Conservation (phyloP, 345 rosid genomes). For the Gossypium longicalyx region DNA sequence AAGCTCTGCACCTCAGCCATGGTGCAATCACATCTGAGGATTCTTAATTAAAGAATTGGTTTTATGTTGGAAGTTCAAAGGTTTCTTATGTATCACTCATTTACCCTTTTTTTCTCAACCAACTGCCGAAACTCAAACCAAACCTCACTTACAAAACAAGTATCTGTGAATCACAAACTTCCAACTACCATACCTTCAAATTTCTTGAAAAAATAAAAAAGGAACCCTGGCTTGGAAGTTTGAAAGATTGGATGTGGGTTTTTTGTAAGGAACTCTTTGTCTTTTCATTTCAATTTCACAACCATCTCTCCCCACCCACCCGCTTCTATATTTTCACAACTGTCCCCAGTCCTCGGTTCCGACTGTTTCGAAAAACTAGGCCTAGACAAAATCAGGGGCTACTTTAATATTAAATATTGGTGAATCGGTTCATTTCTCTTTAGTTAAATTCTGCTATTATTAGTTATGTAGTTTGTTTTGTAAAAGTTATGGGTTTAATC, state of each 20-base stretch:
- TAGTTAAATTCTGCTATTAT: too few relatives aligned
- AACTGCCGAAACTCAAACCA: slow-evolving; percentile 53
- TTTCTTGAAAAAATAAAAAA: not conserved
- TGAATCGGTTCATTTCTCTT: too few relatives aligned
- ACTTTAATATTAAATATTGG: too few relatives aligned
- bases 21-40: slow-evolving; percentile 5
- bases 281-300: slow-evolving; percentile 1
- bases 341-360: not conserved
- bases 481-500: too few relatives aligned
- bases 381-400: too few relatives aligned
- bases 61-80: not conserved
- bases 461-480: too few relatives aligned
- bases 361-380: not conserved
- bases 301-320: not conserved
- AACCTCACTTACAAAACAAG: slow-evolving; percentile 55
- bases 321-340: not conserved
- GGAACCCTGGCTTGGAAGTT: not conserved
- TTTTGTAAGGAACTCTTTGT: not conserved
- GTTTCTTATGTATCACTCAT: slow-evolving; percentile 28
- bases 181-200: slow-evolving; percentile 7
- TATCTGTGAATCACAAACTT: slow-evolving; percentile 4
- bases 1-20: slow-evolving; percentile 37
- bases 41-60: not conserved
- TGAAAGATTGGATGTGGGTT: not conserved
- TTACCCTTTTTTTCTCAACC: slow-evolving; percentile 34